These are phyloP conservation scores for Exsudoporus frostii DNA, from an alignment of 768 basidiomycete species.

Conservation along the genomic window DNA sequence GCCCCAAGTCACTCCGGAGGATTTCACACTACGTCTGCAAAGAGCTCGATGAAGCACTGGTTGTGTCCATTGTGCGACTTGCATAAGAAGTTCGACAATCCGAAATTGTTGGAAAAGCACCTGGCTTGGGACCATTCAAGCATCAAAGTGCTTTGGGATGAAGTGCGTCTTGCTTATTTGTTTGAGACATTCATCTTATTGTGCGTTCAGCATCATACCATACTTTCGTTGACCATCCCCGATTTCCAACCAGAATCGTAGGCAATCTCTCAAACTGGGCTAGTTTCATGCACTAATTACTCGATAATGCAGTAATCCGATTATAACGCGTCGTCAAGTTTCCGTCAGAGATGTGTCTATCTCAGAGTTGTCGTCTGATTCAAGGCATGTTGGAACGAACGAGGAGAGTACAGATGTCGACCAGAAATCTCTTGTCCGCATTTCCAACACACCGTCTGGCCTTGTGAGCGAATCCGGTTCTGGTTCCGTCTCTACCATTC, in stretches of 20 bases:
- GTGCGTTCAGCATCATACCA: conserved; percentile 10
- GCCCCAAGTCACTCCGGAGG: conserved; percentile 8
- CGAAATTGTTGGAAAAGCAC: conserved; percentile 45
- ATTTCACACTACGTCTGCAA: conserved; percentile 8
- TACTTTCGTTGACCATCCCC: conserved; percentile 18
- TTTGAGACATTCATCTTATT: background rate
- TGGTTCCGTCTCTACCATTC: conserved; percentile 1
- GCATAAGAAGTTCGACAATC: conserved; percentile 40
- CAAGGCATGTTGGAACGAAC: background rate
- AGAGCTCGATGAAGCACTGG: conserved; percentile 36
- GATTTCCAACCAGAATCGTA: conserved; percentile 11
- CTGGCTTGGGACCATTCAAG: conserved; percentile 47
- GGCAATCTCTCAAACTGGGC: background rate
- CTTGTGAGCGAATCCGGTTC: conserved; percentile 4
- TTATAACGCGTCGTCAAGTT: conserved; percentile 1
- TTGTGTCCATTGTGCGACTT: conserved; percentile 55
- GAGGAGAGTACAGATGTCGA: background rate
- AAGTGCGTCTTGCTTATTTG: conserved; percentile 14
- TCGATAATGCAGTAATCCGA: background rate
- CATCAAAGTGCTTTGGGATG: conserved; percentile 39
- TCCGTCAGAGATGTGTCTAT: conserved; percentile 2
- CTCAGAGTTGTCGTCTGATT: conserved; percentile 2
- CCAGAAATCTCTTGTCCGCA: conserved; percentile 1
- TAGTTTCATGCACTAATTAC: background rate
- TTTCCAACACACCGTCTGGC: conserved; percentile 14